Evolutionary conservation across 106 monocot genomes (phyloP).

Genomic region (Allium fistulosum): DNA sequence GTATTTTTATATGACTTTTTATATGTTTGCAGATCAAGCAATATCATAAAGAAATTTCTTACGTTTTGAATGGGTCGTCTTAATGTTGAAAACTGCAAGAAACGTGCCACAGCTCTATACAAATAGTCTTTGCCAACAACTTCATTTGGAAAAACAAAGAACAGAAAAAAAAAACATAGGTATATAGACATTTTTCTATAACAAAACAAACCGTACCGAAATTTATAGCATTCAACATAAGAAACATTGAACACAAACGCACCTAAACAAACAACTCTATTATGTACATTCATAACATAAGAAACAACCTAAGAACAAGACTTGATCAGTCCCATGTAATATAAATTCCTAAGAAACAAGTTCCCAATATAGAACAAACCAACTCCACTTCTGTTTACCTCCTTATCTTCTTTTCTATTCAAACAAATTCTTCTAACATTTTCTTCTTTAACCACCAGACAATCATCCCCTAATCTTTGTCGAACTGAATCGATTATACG

Average conservation of each 20-base stretch:
- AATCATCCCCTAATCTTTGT: constrained; percentile 8
- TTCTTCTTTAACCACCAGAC: constrained; percentile 6
- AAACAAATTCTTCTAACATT: background rate
- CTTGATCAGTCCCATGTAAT: constrained; percentile 9
- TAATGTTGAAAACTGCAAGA: too few relatives aligned
- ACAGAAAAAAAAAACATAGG: too few relatives aligned
- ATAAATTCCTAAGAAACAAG: constrained; percentile 13
- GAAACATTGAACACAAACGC: background rate
- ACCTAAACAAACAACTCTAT: background rate
- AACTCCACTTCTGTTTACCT: background rate
- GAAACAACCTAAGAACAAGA: constrained; percentile 5
- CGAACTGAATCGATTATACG: constrained; percentile 10
- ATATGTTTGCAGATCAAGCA: too few relatives aligned
- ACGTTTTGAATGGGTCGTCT: too few relatives aligned
- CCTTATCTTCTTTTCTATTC: background rate
- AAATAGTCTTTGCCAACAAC: too few relatives aligned
- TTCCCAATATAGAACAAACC: constrained; percentile 3
- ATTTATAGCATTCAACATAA: background rate
- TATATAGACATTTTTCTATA: too few relatives aligned
- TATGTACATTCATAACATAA: background rate
- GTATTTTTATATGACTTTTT: too few relatives aligned
- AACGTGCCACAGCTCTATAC: too few relatives aligned
- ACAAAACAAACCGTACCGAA: too few relatives aligned
- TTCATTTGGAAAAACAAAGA: too few relatives aligned
- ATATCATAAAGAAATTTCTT: too few relatives aligned